Evolutionary conservation across 805 yeast species (phyloP).

Genomic region (Metschnikowia sp.): DNA sequence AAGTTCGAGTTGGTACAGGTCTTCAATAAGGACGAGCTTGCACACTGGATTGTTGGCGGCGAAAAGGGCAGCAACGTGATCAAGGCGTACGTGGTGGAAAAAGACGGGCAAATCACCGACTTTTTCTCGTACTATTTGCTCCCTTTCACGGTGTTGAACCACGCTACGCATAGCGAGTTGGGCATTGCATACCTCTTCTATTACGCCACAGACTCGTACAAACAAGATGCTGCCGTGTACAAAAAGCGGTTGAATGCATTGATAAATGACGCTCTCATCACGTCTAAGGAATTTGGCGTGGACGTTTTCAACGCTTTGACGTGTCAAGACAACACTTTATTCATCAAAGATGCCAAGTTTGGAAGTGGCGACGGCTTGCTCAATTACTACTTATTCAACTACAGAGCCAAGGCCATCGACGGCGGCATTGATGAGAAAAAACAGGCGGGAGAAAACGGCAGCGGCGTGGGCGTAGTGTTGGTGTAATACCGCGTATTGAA

Average conservation of each 20-base stretch:
- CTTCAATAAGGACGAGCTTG: slow-evolving; percentile 64
- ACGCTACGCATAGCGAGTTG: slow-evolving; percentile 58
- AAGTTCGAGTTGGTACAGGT: slow-evolving; percentile 72
- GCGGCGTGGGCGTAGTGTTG: slow-evolving; percentile 91
- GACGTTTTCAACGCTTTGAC: slow-evolving; percentile 95
- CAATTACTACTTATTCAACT: slow-evolving; percentile 89
- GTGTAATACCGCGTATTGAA: slow-evolving; percentile 34
- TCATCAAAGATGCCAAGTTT: slow-evolving; percentile 79
- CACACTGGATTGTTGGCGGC: slow-evolving; percentile 77
- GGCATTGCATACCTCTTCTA: slow-evolving; percentile 88
- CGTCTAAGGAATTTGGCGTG: slow-evolving; percentile 63
- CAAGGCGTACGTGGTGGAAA: slow-evolving; percentile 73
- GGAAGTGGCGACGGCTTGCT: slow-evolving; percentile 92
- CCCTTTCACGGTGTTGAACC: slow-evolving; percentile 79
- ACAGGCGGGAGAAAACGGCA: slow-evolving; percentile 51
- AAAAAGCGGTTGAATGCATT: slow-evolving; percentile 58
- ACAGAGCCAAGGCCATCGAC: slow-evolving; percentile 70
- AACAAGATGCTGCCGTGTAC: slow-evolving; percentile 38
- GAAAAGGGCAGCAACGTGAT: slow-evolving; percentile 49
- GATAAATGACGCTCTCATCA: slow-evolving; percentile 70
- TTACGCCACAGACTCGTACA: slow-evolving; percentile 64
- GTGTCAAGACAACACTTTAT: slow-evolving; percentile 82
- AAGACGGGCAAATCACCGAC: slow-evolving; percentile 71
- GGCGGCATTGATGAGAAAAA: slow-evolving; percentile 73
- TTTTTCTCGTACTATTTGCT: slow-evolving; percentile 85